These are phyloP conservation scores for Geranium rotundifolium DNA, from an alignment of 345 rosid genomes.

Conservation along the genomic window DNA sequence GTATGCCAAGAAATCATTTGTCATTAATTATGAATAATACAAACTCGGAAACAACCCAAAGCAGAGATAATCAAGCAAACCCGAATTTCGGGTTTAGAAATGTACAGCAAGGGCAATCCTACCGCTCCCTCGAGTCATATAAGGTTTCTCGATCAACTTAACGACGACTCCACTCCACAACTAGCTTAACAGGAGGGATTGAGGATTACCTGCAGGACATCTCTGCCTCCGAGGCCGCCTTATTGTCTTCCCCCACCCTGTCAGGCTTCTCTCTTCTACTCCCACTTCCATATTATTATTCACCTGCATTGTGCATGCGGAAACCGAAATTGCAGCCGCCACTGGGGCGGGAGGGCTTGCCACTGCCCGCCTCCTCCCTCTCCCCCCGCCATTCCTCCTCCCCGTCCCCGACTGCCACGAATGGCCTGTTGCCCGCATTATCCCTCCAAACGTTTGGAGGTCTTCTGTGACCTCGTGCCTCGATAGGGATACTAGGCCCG, in stretches of 20 bases:
- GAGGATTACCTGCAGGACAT: slow-evolving; percentile 70
- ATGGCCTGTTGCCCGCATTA: slow-evolving; percentile 73
- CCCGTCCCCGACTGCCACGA: slow-evolving; percentile 54
- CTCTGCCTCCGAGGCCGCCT: slow-evolving; percentile 89
- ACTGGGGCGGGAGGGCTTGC: slow-evolving; percentile 27
- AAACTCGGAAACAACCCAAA: slow-evolving; percentile 26
- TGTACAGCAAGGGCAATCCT: slow-evolving; percentile 27
- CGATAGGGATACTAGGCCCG: slow-evolving; percentile 75
- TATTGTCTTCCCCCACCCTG: slow-evolving; percentile 88
- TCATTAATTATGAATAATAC: slow-evolving; percentile 33
- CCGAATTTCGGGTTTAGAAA: slow-evolving; percentile 27
- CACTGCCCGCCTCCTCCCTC: slow-evolving; percentile 53
- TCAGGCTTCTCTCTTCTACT: slow-evolving; percentile 64
- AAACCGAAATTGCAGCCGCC: slow-evolving; percentile 15
- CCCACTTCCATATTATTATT: slow-evolving; percentile 42
- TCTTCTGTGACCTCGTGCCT: slow-evolving; percentile 90
- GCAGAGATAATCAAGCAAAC: slow-evolving; percentile 26
- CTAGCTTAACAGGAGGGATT: slow-evolving; percentile 37
- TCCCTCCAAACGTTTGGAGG: slow-evolving; percentile 80
- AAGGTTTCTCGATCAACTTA: background rate
- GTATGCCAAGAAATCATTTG: slow-evolving; percentile 29
- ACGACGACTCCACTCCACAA: too few species aligned
- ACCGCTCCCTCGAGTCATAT: background rate
- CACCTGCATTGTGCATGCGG: slow-evolving; percentile 36
- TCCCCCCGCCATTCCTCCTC: slow-evolving; percentile 53